phyloP scores from a whole-genome alignment of 1,139 yeast genomes.

The Yamadazyma conglobata region DNA sequence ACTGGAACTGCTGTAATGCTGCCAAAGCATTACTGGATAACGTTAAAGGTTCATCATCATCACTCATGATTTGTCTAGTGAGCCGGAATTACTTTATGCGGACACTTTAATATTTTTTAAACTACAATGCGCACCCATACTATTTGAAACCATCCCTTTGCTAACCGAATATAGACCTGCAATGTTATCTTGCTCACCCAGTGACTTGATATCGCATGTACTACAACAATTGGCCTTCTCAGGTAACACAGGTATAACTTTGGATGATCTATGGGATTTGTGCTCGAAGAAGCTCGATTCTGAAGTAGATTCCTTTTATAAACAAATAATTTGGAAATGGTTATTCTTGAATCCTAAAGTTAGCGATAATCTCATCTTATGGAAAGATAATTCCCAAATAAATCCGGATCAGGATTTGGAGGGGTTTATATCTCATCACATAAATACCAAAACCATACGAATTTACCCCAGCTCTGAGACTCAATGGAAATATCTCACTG shows the following conservation, averaged over 20 bases:
- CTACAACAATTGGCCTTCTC: conserved; percentile 34
- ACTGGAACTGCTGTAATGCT: conserved; percentile 68
- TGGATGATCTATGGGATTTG: conserved; percentile 30
- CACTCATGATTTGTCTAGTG: too few species aligned
- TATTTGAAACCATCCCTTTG: too few species aligned
- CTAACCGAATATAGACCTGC: too few species aligned
- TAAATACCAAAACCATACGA: conserved; percentile 17
- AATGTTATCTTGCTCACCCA: conserved; percentile 25
- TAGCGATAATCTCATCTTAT: conserved; percentile 12
- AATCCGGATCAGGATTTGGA: conserved; percentile 11
- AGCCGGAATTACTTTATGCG: too few species aligned
- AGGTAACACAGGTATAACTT: conserved; percentile 30
- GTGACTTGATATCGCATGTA: conserved; percentile 25
- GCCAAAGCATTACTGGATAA: conserved; percentile 73
- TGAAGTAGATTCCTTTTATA: conserved; percentile 31
- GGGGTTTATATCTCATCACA: conserved; percentile 20
- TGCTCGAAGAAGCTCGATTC: conserved; percentile 19
- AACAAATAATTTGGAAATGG: conserved; percentile 42
- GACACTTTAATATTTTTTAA: too few species aligned
- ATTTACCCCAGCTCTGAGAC: conserved; percentile 36
- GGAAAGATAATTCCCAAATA: conserved; percentile 15
- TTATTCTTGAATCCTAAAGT: conserved; percentile 23
- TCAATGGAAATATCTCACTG: conserved; percentile 42
- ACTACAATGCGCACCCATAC: too few species aligned
- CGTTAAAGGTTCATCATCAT: conserved; percentile 38